Evolutionary conservation across 176 grass and related monocot species (phyloP).

Genomic region (Musa beccarii): DNA sequence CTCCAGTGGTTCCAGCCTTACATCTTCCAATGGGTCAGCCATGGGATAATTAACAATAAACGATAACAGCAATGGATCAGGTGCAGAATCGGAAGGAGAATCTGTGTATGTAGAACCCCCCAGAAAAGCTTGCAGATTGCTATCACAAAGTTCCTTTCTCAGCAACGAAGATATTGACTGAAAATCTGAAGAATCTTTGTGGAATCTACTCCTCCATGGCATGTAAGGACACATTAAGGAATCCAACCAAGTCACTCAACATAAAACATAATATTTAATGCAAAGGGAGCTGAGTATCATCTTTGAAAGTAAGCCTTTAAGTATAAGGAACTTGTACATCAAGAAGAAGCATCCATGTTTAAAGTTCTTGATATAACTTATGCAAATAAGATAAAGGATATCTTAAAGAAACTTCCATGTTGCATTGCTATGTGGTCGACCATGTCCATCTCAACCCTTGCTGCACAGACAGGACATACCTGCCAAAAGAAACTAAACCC

Average conservation of each 20-base stretch:
- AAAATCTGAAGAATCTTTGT: slow-evolving; percentile 1
- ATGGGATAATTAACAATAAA: slow-evolving; percentile 12
- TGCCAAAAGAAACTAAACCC: not conserved
- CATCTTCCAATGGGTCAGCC: slow-evolving; percentile 10
- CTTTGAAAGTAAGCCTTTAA: not conserved
- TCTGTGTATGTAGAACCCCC: not conserved
- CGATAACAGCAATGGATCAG: slow-evolving; percentile 16
- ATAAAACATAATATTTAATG: not conserved
- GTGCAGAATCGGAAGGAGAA: slow-evolving; percentile 5
- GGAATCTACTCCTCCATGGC: slow-evolving; percentile 1
- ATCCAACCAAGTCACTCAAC: not conserved
- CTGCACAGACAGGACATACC: slow-evolving; percentile 17
- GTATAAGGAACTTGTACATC: not conserved
- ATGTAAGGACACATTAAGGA: slow-evolving; percentile 2
- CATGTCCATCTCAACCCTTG: slow-evolving; percentile 13
- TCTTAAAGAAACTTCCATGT: slow-evolving; percentile 15
- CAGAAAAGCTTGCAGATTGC: not conserved
- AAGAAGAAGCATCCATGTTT: not conserved
- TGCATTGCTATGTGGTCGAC: slow-evolving; percentile 10
- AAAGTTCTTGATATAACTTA: not conserved
- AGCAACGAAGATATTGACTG: not conserved
- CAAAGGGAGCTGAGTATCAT: not conserved
- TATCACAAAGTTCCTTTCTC: slow-evolving; percentile 13
- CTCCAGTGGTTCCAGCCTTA: not conserved
- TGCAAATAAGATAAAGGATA: not conserved